Base-by-base conservation (phyloP, 2,329 filamentous ascomycete genomes). In the Fusarium verrucosum region DNA sequence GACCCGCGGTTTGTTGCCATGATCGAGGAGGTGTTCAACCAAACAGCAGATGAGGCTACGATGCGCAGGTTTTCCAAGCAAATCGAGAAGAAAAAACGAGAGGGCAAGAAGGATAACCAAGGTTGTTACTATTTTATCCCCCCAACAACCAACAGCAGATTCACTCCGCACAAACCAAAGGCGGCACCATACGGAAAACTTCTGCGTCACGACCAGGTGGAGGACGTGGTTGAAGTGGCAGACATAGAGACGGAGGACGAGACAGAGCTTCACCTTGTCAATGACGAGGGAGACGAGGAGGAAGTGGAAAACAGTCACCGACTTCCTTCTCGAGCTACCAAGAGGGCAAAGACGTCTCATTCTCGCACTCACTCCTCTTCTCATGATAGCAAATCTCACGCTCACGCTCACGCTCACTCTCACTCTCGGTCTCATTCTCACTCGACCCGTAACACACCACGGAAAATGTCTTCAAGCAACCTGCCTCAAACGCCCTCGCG, bases 1-100 rank as follows among this genome's bases (percentile, higher is more conserved):
- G 80, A 87, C 65, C 74, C 79, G 16, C 76, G 77, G 32, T 86
- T 88, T 68, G 77, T 88, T 56, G 75, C 79, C 61, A 82, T 88
- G 79, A 76, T 89, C 41, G 83, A 86, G 73, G 81, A 84, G 58
- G 79, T 89, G 40, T 87, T 83, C 72, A 78, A 80, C 65, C 84
- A 87, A 70, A 84, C 81, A 17, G 85, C 86, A n/a, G 82, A 83
- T 63, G 70, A 75, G 33, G 80, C 82, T 33, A 83, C 85, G 3
- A 71, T 83, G 47, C 74, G 79, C 35, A 79, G 84, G 62, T 89
- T 88, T 70, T 76, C 76, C 44, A 76, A 75, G 35, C 79, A 85
- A 38, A 72, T 89, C 45, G 76, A 79, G 67, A 74, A 80, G 55
- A 85, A 82, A 76, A 89, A 89, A 73, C 81, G 78, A 58, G 82